Base-by-base conservation (phyloP, 2,329 filamentous ascomycete species). In the Sodiomyces alkalinus region DNA sequence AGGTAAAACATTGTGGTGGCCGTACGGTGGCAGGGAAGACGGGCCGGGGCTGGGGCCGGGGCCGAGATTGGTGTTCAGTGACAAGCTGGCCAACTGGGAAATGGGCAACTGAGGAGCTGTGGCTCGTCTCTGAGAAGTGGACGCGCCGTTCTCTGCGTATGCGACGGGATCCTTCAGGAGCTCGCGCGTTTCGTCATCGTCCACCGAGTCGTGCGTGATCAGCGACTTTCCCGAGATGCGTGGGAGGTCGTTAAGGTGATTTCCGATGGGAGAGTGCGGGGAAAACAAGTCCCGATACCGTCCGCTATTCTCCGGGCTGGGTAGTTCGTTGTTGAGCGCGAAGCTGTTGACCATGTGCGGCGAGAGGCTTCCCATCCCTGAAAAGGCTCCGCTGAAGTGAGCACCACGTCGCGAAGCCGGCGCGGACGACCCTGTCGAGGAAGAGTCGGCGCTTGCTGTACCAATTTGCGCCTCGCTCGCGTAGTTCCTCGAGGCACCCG, bases 101-200 rank as follows among this genome's bases (percentile, higher is more conserved):
- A 80, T 67, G 6, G 79, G 76, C 21, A 86, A 58, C 34, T 80
- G 73, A 16, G 80, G 74, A 30, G 74, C 80, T 2, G 78, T 85
- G 21, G 73, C 68, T 38, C 75, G 72, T 30, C 81, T 74, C 39
- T 67, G 61, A 14, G 41, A 39, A 7, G 39, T 42, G 14, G 41
- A 39, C 30, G 68, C 59, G 2, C 74, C 76, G 42, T 74, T 81
- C 42, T 86, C 77, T 7, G 80, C 81, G 44, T 75, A 83, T 7
- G 68, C 74, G 23, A 80, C 62, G 0, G 78, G 72, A 30, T 83
- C 74, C 33, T 77, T 76, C 25, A 83, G 59, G n/a, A 85, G 58
- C 40, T 75, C 67, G 19, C 64, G 70, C 3, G 78, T 80, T 45
- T 82, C 79, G 27, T 83, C 78, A 37, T 79, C 73, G 27, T 73